These are phyloP conservation scores for Balamuthia mandrillaris DNA, from an alignment of 208 protist genomes.

Conservation along the genomic window DNA sequence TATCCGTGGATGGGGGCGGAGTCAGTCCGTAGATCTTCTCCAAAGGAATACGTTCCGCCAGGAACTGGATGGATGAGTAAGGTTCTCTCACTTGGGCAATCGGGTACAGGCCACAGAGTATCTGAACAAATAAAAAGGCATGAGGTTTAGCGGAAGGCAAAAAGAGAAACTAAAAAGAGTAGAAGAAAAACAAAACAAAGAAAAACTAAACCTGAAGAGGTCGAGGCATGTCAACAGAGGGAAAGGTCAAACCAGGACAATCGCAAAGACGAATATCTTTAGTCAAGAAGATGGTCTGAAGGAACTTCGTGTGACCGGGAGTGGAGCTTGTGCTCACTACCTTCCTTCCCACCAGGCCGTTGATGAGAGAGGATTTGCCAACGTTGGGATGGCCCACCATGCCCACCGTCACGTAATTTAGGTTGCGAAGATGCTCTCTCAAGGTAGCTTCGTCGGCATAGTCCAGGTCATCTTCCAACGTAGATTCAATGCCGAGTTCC, in stretches of 20 bases:
- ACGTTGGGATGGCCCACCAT: slow-evolving; percentile 78
- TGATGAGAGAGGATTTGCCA: slow-evolving; percentile 92
- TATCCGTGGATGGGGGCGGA: slow-evolving; percentile 25
- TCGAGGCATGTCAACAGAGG: slow-evolving; percentile 11
- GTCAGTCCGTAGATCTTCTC: slow-evolving; percentile 83
- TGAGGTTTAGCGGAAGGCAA: background rate
- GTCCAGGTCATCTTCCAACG: slow-evolving; percentile 17
- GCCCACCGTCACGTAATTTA: slow-evolving; percentile 34
- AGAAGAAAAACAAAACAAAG: too few relatives aligned
- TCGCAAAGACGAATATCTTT: slow-evolving; percentile 85
- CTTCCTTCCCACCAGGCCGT: slow-evolving; percentile 90
- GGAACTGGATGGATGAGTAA: slow-evolving; percentile 83
- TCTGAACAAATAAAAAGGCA: slow-evolving; percentile 63
- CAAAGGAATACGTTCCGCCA: slow-evolving; percentile 84
- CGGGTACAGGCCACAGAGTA: slow-evolving; percentile 89
- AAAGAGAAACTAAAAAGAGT: too few relatives aligned
- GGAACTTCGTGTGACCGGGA: slow-evolving; percentile 94
- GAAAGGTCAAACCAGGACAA: slow-evolving; percentile 78
- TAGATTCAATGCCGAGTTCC: too few relatives aligned
- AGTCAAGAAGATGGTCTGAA: slow-evolving; percentile 90
- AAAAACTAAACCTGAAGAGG: background rate
- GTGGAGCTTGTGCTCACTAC: slow-evolving; percentile 88
- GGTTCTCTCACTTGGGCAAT: slow-evolving; percentile 94
- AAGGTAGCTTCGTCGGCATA: slow-evolving; percentile 4
- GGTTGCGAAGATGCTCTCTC: background rate